These are phyloP conservation scores for Botryotinia calthae DNA, from an alignment of 2,329 filamentous ascomycete genomes.

Conservation along the genomic window DNA sequence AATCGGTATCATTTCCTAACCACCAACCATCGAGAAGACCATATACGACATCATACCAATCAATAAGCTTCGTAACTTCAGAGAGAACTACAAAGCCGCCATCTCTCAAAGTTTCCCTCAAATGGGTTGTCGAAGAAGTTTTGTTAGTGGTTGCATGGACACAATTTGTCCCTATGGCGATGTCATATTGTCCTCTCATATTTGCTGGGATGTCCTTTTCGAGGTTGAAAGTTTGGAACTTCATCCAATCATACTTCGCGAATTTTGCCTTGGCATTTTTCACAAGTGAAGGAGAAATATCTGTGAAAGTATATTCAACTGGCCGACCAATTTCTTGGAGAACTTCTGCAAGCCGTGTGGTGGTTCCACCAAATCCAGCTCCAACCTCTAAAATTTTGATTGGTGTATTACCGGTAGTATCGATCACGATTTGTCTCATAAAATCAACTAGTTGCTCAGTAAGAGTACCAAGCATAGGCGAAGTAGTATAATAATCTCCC, in stretches of 20 bases:
- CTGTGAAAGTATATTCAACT: constrained; percentile 18
- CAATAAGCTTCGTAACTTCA: constrained; percentile 30
- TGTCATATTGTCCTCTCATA: constrained; percentile 24
- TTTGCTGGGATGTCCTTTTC: constrained; percentile 25
- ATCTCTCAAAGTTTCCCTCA: constrained; percentile 23
- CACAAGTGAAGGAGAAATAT: constrained; percentile 39
- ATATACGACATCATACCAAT: constrained; percentile 34
- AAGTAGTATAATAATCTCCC: constrained; percentile 27
- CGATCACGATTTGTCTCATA: not conserved
- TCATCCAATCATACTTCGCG: constrained; percentile 30
- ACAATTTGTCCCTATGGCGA: constrained; percentile 31
- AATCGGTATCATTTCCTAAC: constrained; percentile 20
- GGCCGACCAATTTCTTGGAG: not conserved
- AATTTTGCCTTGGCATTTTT: constrained; percentile 29
- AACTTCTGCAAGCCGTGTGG: not conserved
- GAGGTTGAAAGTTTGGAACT: constrained; percentile 27
- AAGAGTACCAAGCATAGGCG: constrained; percentile 1
- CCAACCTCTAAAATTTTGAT: constrained; percentile 41
- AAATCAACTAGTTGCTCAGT: constrained; percentile 6
- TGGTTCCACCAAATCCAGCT: constrained; percentile 39
- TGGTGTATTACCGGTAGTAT: not conserved
- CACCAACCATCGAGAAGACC: constrained; percentile 37
- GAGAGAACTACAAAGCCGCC: constrained; percentile 30
- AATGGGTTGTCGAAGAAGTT: constrained; percentile 16
- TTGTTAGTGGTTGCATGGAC: constrained; percentile 33